A percentile compares a stretch with the other conserved stretches of the same genome.
Conservation (phyloP, 495 filamentous ascomycete species). For the Xylona heveae region DNA sequence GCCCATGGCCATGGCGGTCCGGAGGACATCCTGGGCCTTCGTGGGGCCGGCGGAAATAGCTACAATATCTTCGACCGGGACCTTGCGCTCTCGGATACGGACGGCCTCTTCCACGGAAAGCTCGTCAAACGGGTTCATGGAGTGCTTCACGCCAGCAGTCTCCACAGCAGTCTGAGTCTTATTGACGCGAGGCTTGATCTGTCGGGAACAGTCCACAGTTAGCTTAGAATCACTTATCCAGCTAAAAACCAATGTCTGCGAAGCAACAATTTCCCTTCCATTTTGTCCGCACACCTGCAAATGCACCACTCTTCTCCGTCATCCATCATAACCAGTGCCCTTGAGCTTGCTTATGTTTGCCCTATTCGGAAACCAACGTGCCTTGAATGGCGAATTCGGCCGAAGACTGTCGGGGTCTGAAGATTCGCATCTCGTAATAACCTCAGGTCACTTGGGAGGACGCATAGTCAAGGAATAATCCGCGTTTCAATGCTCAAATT, state of each 20-base stretch:
- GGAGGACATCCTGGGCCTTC: conserved; percentile 68
- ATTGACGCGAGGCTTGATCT: conserved; percentile 98
- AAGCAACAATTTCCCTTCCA: too few species aligned
- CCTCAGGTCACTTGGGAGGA: too few species aligned
- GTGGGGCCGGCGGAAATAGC: conserved; percentile 70
- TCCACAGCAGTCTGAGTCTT: conserved; percentile 85
- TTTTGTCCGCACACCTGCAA: too few species aligned
- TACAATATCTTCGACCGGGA: conserved; percentile 64
- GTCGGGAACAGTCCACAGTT: conserved; percentile 1
- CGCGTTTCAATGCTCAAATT: too few species aligned
- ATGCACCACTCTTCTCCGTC: too few species aligned
- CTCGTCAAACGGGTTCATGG: conserved; percentile 98
- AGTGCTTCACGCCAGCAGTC: conserved; percentile 82
- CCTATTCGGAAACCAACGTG: too few species aligned
- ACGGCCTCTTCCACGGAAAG: conserved; percentile 92
- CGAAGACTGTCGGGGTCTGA: too few species aligned
- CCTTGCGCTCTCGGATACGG: conserved; percentile 63
- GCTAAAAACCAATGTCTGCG: not conserved
- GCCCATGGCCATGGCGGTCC: conserved; percentile 97
- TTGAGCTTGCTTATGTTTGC: too few species aligned
- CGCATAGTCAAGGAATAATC: too few species aligned
- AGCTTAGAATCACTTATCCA: conserved; percentile 1
- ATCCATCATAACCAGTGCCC: too few species aligned
- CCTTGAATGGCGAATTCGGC: too few species aligned
- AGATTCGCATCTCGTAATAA: too few species aligned